Base-by-base conservation (phyloP, 2,329 filamentous ascomycete genomes). In the Pseudogymnoascus sp. region DNA sequence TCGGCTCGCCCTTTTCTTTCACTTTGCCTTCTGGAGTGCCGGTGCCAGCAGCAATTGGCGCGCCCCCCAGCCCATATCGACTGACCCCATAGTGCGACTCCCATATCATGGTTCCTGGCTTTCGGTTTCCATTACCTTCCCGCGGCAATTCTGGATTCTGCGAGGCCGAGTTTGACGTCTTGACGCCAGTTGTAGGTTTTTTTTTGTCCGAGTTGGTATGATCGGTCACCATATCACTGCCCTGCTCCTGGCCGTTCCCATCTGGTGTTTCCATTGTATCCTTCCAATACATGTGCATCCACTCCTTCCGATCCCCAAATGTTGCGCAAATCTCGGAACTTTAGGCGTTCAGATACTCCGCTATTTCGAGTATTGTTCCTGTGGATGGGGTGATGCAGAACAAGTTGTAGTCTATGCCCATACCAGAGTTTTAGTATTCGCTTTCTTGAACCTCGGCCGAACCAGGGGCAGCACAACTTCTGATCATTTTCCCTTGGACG, bases 371-470 rank as follows among this genome's bases (percentile, higher is more conserved):
- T 33, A 57, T 33, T 33, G 50, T 33, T 19, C n/a, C 50, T 19
- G 28, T 57, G 8, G 33, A 33, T 33, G 33, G 50, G 26, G 50
- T 33, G 50, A 57, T 57, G 47, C 47, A 57, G 50, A 57, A 57
- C n/a, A 57, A 57, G 50, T 19, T 33, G 50, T 19, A 33, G 28
- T 57, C 26, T 57, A 57, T 19, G 26, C 50, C 50, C 26, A 57
- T 57, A 57, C 50, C 50, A 57, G 50, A 57, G 50, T 33, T 57
- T 33, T 57, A 33, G 50, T 33, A 57, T 33, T 57, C 50, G 50
- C 28, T 19, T 57, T 21, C 50, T 57, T 13, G 28, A 19, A 3
- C 50, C 11, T 57, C 15, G 17, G 17, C 15, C 26, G 4, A 9
- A 31, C 26, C 8, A 53, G 17, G 47, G 47, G 26, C 50, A 57